phyloP scores from a whole-genome alignment of 148 eudicot species.

The Diospyros lotus region DNA sequence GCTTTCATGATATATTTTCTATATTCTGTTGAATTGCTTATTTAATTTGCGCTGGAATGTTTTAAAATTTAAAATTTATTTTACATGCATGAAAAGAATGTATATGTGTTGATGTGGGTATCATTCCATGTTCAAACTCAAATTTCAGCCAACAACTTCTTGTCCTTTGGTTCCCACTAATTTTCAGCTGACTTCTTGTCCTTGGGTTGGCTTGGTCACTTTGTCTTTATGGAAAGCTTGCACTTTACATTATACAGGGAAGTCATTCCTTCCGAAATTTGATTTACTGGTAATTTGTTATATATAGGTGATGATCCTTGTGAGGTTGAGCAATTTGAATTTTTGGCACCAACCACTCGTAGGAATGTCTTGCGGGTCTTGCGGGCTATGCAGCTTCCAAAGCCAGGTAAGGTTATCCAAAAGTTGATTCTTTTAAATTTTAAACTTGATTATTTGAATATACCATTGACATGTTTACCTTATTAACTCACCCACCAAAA shows the following conservation, averaged over 20 bases:
- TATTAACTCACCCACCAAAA: background rate
- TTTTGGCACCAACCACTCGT: conserved; percentile 90
- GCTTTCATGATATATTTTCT: background rate
- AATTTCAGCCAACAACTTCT: background rate
- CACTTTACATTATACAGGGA: background rate
- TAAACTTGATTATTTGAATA: background rate
- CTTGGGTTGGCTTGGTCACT: background rate
- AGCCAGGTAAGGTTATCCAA: conserved; percentile 56
- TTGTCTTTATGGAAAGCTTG: background rate
- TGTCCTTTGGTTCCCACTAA: background rate
- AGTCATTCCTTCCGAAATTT: background rate
- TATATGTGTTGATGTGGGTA: background rate
- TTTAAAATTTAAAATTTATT: background rate
- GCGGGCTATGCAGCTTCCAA: conserved; percentile 93
- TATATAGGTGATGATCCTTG: conserved; percentile 42
- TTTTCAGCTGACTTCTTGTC: background rate
- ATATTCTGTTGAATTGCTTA: background rate
- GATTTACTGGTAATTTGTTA: conserved; percentile 2
- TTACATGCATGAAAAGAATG: background rate
- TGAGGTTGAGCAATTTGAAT: conserved; percentile 63
- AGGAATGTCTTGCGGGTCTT: conserved; percentile 78
- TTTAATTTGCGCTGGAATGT: background rate
- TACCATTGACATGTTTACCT: background rate
- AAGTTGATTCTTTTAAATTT: background rate
- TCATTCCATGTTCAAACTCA: background rate